Conservation (phyloP, 805 yeast genomes). For the Sugiyamaella valdiviana region DNA sequence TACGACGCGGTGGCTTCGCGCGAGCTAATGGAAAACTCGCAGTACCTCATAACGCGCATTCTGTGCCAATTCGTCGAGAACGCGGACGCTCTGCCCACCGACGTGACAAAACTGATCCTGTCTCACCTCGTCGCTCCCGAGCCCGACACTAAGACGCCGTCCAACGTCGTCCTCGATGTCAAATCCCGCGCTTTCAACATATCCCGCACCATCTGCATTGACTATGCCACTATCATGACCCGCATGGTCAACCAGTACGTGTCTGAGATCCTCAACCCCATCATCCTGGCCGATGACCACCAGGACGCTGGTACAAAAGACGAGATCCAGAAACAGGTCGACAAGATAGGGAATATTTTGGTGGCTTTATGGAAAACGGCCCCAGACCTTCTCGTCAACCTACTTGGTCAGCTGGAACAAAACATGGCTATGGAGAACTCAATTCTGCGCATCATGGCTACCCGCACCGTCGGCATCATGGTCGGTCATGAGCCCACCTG, state of each 20-base stretch:
- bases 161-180: slow-evolving; percentile 16
- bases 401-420: slow-evolving; percentile 72
- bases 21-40: neutral
- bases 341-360: slow-evolving; percentile 55
- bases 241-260: slow-evolving; percentile 72
- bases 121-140: slow-evolving; percentile 47
- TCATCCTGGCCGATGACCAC: slow-evolving; percentile 20
- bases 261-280: slow-evolving; percentile 63
- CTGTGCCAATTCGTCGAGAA: slow-evolving; percentile 70
- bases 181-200: slow-evolving; percentile 58
- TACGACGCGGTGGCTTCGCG: slow-evolving; percentile 36
- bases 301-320: slow-evolving; percentile 13
- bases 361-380: slow-evolving; percentile 68
- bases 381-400: slow-evolving; percentile 68
- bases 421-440: slow-evolving; percentile 65
- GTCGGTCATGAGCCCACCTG: slow-evolving; percentile 44
- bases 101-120: slow-evolving; percentile 56
- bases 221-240: slow-evolving; percentile 66
- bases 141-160: slow-evolving; percentile 23
- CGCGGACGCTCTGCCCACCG: slow-evolving; percentile 54
- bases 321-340: slow-evolving; percentile 1
- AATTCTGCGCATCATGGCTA: slow-evolving; percentile 57
- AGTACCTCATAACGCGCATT: slow-evolving; percentile 43
- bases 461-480: slow-evolving; percentile 66
- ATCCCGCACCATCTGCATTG: slow-evolving; percentile 60